These are phyloP conservation scores for Aspergillus avenaceus DNA, from an alignment of 495 filamentous ascomycete genomes.

Conservation along the genomic window DNA sequence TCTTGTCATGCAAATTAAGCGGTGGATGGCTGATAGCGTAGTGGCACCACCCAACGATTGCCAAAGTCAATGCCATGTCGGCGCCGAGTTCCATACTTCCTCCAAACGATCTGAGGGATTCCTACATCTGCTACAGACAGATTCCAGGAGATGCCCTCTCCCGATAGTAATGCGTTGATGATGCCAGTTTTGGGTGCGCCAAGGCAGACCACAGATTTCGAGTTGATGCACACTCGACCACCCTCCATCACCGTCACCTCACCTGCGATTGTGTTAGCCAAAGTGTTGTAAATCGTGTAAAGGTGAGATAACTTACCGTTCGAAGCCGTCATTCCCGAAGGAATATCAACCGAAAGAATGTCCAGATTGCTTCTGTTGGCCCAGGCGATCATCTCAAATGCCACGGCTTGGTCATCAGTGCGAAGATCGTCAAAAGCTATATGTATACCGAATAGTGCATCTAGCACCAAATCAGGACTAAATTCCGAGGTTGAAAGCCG, in stretches of 20 bases:
- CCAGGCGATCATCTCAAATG: constrained; percentile 81
- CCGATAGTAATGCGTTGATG: constrained; percentile 62
- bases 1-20: no score
- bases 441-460: constrained; percentile 82
- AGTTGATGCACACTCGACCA: constrained; percentile 65
- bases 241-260: constrained; percentile 58
- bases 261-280: constrained; percentile 28
- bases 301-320: constrained; percentile 52
- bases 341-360: constrained; percentile 80
- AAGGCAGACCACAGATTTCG: constrained; percentile 73
- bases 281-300: constrained; percentile 19
- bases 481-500: constrained; percentile 55
- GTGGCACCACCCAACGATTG: constrained; percentile 69
- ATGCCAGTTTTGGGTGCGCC: constrained; percentile 82
- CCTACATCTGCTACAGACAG: constrained; percentile 84
- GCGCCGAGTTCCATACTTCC: constrained; percentile 74
- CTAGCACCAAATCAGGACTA: constrained; percentile 75
- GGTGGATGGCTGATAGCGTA: constrained; percentile 31
- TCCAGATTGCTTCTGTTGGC: constrained; percentile 75
- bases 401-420: constrained; percentile 74
- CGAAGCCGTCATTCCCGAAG: constrained; percentile 77
- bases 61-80: constrained; percentile 82
- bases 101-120: constrained; percentile 75
- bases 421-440: constrained; percentile 78
- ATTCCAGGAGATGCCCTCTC: constrained; percentile 59